These are phyloP conservation scores for Rhynchosporium secalis DNA, from an alignment of 2,329 filamentous ascomycete genomes.

Conservation along the genomic window DNA sequence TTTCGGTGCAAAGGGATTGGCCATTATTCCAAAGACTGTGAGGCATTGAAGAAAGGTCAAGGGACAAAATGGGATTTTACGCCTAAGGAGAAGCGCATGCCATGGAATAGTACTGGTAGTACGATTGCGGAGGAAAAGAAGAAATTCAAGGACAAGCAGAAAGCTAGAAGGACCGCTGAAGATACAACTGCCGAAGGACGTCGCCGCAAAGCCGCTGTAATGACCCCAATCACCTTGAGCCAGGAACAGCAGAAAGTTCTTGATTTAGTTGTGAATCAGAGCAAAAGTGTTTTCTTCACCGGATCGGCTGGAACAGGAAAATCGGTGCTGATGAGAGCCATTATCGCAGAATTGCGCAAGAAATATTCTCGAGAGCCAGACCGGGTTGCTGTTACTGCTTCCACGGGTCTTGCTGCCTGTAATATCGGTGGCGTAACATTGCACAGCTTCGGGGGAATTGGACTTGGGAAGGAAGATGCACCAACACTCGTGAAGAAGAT, in stretches of 20 bases:
- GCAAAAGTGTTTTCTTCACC: slow-evolving; percentile 94
- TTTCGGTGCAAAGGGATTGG: slow-evolving; percentile 28
- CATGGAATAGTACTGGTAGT: slow-evolving; percentile 75
- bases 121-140: slow-evolving; percentile 79
- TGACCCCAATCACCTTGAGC: slow-evolving; percentile 56
- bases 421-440: slow-evolving; percentile 95
- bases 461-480: slow-evolving; percentile 86
- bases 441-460: slow-evolving; percentile 95
- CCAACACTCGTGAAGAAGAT: slow-evolving; percentile 86
- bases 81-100: slow-evolving; percentile 44
- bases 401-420: slow-evolving; percentile 91
- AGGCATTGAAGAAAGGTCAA: slow-evolving; percentile 26
- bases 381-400: slow-evolving; percentile 88
- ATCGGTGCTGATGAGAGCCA: slow-evolving; percentile 90
- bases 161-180: slow-evolving; percentile 47
- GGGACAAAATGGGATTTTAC: slow-evolving; percentile 40
- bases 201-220: slow-evolving; percentile 45
- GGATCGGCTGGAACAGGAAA: slow-evolving; percentile 96
- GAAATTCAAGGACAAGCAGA: slow-evolving; percentile 64
- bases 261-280: slow-evolving; percentile 75
- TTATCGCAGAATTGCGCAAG: slow-evolving; percentile 76
- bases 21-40: slow-evolving; percentile 28
- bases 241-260: slow-evolving; percentile 84
- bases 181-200: slow-evolving; percentile 44
- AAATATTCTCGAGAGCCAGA: slow-evolving; percentile 79